Base-by-base conservation (phyloP, 345 rosid genomes). In the Eucalyptus sp. region DNA sequence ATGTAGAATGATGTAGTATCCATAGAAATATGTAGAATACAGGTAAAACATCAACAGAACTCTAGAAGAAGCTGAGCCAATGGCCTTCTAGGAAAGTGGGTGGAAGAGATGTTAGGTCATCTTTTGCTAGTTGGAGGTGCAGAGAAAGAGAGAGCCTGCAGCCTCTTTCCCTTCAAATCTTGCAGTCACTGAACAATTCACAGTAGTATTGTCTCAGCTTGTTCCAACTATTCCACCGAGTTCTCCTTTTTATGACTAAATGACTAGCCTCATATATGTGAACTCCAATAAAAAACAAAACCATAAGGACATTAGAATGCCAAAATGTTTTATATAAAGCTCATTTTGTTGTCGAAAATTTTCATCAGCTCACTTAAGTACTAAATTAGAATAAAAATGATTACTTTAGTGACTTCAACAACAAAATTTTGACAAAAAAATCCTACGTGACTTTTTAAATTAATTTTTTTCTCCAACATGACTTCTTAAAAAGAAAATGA, bases 361-460 rank as follows among this genome's bases (percentile, higher is more conserved):
- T 54, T 54, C 5, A 4, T 8, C 5, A 8, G 0, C 0, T 54
- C 5, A 54, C 25, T 54, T 54, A 20, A 20, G 1, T 54, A 4
- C 2, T 22, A 8, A 54, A 22, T 54, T 20, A 18, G 0, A 54
- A 20, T 0, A 20, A 20, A 54, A 54, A 54, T 0, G 2, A 20
- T 54, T 0, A 20, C 11, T 20, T 1, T 8, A 54, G 4, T 51
- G 0, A 8, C 18, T 50, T 16, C 2, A 3, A 54, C 20, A 0
- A 56, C 1, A 9, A 24, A 56, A 56, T 56, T 56, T 0, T 0
- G 6, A 10, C 6, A 56, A 56, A 22, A 56, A 60, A 27, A 27
- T 5, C 1, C 2, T 5, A 10, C 0, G 4, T 60, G 31, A 10
- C 31, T 5, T 25, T 58, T 27, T 1, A 11, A 60, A 60, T 60